Evolutionary conservation across 148 eudicot genomes (phyloP), one percentile per base, ranked within the genome.

Genomic region (Spergularia marina): DNA sequence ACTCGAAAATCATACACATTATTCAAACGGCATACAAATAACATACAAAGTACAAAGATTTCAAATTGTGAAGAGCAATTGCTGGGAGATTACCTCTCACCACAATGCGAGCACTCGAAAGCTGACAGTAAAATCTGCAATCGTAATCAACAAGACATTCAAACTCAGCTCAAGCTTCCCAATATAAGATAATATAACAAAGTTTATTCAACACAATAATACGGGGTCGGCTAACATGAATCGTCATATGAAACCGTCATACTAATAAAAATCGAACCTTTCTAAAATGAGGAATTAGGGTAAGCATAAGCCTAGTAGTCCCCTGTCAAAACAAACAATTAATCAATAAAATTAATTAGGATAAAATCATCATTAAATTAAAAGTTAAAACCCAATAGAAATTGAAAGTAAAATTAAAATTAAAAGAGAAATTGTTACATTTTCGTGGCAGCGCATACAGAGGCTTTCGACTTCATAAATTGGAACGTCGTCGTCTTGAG

Each of bases 21-120:
- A 59, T 30, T 0, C 54, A 49, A 67, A 67, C 0, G 18, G 12
- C 20, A 65, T 15, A n/a, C 51, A 65, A 0, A 20, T 6, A 7
- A 36, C 20, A 20, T 7, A 41, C 0, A 18, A 44, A 13, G 18
- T 54, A n/a, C 15, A 51, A 16, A 65, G 16, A 41, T n/a, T 65
- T 39, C 11, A 34, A 63, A 21, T 10, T 12, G 25, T 23, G 23
- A 21, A 51, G 25, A 57, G 56, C 18, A 18, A 65, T 16, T 47
- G 41, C 6, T 16, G 30, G 9, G 12, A 54, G n/a, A 21, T 57
- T 87, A 92, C 98, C 98, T 95, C 85, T 95, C 98, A 71, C 92
- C 88, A 80, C 98, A 95, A 84, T 95, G 96, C 18, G 97, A 87
- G 74, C 98, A 95, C 69, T 95, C 98, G 63, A 95, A 95, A 58